Conservation (phyloP, 2,329 filamentous ascomycete genomes). For the Pseudocercospora musae region DNA sequence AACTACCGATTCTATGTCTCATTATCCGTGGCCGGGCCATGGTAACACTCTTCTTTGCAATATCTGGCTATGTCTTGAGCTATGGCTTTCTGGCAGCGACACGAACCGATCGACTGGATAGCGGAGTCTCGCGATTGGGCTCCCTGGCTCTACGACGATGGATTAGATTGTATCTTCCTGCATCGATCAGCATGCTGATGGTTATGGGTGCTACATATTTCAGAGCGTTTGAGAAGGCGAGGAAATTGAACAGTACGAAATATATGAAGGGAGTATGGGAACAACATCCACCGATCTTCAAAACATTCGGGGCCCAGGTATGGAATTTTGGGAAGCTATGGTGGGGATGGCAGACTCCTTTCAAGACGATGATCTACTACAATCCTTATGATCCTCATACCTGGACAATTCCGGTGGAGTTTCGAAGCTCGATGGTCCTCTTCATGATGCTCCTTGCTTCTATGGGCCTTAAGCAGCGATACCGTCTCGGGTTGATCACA, state of each 20-base stretch:
- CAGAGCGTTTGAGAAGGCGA: conserved; percentile 12
- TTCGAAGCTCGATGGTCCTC: conserved; percentile 12
- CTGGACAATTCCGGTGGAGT: conserved; percentile 17
- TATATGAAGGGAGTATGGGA: conserved; percentile 14
- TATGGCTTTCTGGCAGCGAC: conserved; percentile 7
- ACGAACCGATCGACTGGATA: not conserved
- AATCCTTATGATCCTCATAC: conserved; percentile 8
- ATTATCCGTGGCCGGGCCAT: conserved; percentile 17
- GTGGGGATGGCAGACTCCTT: not conserved
- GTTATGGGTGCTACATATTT: conserved; percentile 10
- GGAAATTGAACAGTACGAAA: not conserved
- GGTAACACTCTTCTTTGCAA: conserved; percentile 20
- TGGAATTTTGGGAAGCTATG: not conserved
- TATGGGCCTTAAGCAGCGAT: conserved; percentile 10
- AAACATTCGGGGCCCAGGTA: not conserved
- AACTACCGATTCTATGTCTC: conserved; percentile 16
- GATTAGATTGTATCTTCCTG: conserved; percentile 13
- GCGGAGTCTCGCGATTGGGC: conserved; percentile 1
- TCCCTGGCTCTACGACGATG: conserved; percentile 13
- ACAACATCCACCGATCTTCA: conserved; percentile 13
- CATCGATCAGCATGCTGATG: conserved; percentile 15
- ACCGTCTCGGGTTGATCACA: conserved; percentile 6
- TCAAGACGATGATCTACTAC: not conserved
- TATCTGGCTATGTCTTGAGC: conserved; percentile 19
- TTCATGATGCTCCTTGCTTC: conserved; percentile 14